phyloP scores from a whole-genome alignment of 257 asterid species.

The Jasminum sambac region DNA sequence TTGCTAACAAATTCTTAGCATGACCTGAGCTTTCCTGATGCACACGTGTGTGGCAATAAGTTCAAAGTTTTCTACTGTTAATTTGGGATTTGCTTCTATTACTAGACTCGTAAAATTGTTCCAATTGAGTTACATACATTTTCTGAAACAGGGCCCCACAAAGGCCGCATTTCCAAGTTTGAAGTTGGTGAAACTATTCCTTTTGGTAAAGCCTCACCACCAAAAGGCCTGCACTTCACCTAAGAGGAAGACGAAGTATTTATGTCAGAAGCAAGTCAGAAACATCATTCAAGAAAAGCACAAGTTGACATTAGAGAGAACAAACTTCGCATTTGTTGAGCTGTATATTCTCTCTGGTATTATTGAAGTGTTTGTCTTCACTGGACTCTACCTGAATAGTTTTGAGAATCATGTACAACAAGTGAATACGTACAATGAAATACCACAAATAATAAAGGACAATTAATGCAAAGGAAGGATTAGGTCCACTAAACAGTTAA shows the following conservation, averaged over 20 bases:
- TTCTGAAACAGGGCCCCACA: slow-evolving; percentile 40
- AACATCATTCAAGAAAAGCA: slow-evolving; percentile 4
- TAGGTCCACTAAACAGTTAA: neutral
- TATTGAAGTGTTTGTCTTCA: slow-evolving; percentile 19
- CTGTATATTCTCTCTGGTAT: slow-evolving; percentile 12
- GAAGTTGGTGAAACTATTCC: slow-evolving; percentile 42
- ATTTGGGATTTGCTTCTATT: neutral
- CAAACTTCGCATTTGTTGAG: slow-evolving; percentile 37
- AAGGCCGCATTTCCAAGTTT: slow-evolving; percentile 48
- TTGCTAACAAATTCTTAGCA: slow-evolving; percentile 41
- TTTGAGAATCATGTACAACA: slow-evolving; percentile 4
- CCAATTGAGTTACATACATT: slow-evolving; percentile 18
- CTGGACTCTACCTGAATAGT: slow-evolving; percentile 28
- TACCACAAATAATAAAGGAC: neutral
- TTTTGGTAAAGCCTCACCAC: slow-evolving; percentile 60
- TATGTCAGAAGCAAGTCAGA: neutral
- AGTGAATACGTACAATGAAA: slow-evolving; percentile 6
- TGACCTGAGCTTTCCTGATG: slow-evolving; percentile 30
- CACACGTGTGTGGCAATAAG: slow-evolving; percentile 5
- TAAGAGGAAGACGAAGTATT: slow-evolving; percentile 18
- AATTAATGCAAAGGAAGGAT: slow-evolving; percentile 3
- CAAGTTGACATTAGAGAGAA: slow-evolving; percentile 1
- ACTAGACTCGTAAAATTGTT: neutral
- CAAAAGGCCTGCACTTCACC: slow-evolving; percentile 43
- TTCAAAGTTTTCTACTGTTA: neutral